These are phyloP conservation scores for Diplodia mutila DNA, from an alignment of 2,329 filamentous ascomycete genomes.

Conservation along the genomic window DNA sequence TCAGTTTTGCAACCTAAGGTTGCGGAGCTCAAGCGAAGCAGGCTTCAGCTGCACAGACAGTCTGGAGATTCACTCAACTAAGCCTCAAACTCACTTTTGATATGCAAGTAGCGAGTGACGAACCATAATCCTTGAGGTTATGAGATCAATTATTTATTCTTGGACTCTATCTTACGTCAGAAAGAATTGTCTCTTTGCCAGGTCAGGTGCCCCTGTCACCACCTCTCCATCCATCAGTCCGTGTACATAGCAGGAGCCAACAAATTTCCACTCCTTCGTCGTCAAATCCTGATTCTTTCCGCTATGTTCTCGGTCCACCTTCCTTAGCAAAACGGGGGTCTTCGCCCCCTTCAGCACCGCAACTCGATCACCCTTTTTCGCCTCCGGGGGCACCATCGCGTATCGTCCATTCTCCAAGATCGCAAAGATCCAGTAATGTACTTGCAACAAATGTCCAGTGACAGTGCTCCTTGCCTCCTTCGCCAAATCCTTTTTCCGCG, in stretches of 20 bases:
- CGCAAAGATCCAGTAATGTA: not conserved
- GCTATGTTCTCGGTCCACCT: not conserved
- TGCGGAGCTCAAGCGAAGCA: too few species aligned
- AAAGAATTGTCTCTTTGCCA: too few species aligned
- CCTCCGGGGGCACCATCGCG: not conserved
- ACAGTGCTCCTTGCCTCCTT: not conserved
- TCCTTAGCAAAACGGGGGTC: slow-evolving; percentile 13
- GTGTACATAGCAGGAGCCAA: slow-evolving; percentile 17
- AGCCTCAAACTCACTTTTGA: too few species aligned
- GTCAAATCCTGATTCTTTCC: too few species aligned
- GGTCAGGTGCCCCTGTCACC: not conserved
- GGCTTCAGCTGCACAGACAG: too few species aligned
- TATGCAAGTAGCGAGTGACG: too few species aligned
- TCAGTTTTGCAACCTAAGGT: too few species aligned
- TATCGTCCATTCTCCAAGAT: not conserved
- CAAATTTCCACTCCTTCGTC: not conserved
- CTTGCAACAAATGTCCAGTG: not conserved
- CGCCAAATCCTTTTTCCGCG: not conserved
- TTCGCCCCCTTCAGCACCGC: slow-evolving; percentile 13
- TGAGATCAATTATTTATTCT: too few species aligned
- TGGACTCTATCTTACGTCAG: too few species aligned
- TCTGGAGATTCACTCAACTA: too few species aligned
- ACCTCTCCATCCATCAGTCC: slow-evolving; percentile 18
- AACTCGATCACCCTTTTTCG: slow-evolving; percentile 2
- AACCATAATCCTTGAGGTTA: too few species aligned